Evolutionary conservation across 1,284 basidiomycete species (phyloP), one percentile per base, ranked within the genome.

Genomic region (Hortiboletus rubellus): DNA sequence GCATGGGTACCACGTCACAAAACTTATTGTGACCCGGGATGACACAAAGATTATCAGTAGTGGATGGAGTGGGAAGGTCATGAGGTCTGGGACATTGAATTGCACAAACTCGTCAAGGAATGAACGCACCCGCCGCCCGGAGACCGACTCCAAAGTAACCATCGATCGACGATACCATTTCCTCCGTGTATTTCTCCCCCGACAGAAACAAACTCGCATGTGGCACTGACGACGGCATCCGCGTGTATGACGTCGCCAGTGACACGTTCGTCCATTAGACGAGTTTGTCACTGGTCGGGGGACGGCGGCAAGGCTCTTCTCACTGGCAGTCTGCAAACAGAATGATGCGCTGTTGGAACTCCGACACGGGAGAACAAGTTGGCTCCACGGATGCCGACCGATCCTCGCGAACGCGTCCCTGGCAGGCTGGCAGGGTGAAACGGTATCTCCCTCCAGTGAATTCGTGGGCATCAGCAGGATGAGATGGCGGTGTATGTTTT

Each of bases 261-360:
- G 59, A 45, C 0, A 2, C 2, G 2, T 40, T 46, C 33, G 1
- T 44, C 22, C 22, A 22, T 22, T 22, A 22, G 22, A 22, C 22
- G 22, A 22, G 22, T 22, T 22, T 22, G 22, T 22, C 22, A 22
- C 22, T 22, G 22, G 22, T 22, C 22, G 22, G 22, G 22, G 2
- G 22, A 22, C 22, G 22, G 22, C 22, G 22, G 22, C 22, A 22
- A 22, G 22, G 22, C 22, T 22, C 22, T 22, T 22, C 22, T 22
- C 22, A 22, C 22, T 22, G 22, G 22, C 22, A 22, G 22, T 22
- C 22, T 22, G 22, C 3, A 22, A 22, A 22, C 22, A 12, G 24
- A 2, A 44, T 48, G 0, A 56, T 69, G 40, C 18, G 47, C 9
- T 50, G 54, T 31, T 67, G 65, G 65, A 43, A 55, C 11, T 42